Evolutionary conservation across 768 basidiomycete genomes (phyloP).

Genomic region (Rhodotorula taiwanensis): DNA sequence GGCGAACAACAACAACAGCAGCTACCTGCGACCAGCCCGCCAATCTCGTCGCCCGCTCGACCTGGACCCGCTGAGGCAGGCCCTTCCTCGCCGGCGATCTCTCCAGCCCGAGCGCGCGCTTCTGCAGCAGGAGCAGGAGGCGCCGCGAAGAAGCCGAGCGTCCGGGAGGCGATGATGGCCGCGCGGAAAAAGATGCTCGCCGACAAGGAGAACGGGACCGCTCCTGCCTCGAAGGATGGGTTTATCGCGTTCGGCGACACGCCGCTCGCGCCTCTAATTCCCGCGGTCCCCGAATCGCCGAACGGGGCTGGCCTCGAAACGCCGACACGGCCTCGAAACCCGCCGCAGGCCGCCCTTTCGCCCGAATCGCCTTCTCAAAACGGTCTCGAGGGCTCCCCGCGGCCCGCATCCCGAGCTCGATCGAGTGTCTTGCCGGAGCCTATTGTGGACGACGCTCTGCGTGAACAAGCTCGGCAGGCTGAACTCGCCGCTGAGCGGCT

Average conservation of each 20-base stretch:
- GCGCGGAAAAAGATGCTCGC: constrained; percentile 16
- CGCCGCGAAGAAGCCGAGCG: constrained; percentile 17
- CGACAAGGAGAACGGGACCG: background rate
- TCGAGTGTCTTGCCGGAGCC: constrained; percentile 43
- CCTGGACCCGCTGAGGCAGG: too few relatives aligned
- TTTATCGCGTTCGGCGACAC: background rate
- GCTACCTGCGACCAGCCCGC: too few relatives aligned
- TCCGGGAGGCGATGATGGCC: constrained; percentile 25
- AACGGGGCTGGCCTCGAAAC: background rate
- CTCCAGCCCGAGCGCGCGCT: too few relatives aligned
- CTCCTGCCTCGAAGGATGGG: background rate
- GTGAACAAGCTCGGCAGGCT: constrained; percentile 83
- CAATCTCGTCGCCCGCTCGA: too few relatives aligned
- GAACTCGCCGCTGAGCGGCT: constrained; percentile 85
- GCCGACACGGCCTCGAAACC: background rate
- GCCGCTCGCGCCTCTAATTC: too few relatives aligned
- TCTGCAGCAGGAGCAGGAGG: background rate
- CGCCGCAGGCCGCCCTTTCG: too few relatives aligned
- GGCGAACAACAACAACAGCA: too few relatives aligned
- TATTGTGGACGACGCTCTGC: constrained; percentile 72
- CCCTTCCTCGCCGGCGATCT: background rate
- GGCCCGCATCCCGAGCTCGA: background rate
- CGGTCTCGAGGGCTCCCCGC: background rate
- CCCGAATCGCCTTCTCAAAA: constrained; percentile 1
- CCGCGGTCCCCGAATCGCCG: too few relatives aligned